These are phyloP conservation scores for Boletellus deceptivus DNA, from an alignment of 1,284 basidiomycete species.

Conservation along the genomic window DNA sequence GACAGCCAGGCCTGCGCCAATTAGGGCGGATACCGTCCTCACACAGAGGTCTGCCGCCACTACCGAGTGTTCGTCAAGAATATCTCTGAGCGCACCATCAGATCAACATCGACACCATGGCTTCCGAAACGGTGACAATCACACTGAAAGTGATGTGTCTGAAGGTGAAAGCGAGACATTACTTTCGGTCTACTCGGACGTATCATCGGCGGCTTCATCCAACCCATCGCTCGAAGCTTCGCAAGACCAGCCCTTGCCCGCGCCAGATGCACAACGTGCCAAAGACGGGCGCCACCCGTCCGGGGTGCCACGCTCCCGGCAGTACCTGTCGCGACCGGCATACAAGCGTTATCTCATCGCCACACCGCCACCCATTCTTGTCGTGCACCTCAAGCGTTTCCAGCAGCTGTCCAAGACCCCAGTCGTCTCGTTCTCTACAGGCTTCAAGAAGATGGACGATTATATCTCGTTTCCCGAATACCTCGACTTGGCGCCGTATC, in stretches of 20 bases:
- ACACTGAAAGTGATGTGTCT: constrained; percentile 47
- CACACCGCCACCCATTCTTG: constrained; percentile 82
- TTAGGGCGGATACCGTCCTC: constrained; percentile 12
- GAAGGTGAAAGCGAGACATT: constrained; percentile 33
- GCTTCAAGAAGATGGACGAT: constrained; percentile 86
- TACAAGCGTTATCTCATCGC: constrained; percentile 94
- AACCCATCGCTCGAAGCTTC: constrained; percentile 33
- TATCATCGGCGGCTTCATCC: constrained; percentile 40
- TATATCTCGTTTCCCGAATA: constrained; percentile 85
- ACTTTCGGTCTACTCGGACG: constrained; percentile 38
- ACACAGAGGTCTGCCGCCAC: constrained; percentile 4
- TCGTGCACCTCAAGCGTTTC: constrained; percentile 93
- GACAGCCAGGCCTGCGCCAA: constrained; percentile 18
- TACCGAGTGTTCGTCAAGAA: constrained; percentile 20
- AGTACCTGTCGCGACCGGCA: constrained; percentile 74
- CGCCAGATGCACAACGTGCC: not conserved
- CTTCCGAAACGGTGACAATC: constrained; percentile 30
- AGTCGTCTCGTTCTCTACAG: constrained; percentile 55
- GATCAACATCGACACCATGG: constrained; percentile 24
- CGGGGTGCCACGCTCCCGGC: constrained; percentile 47
- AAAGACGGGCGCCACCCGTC: constrained; percentile 15
- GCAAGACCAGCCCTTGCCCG: constrained; percentile 20
- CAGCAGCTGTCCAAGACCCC: constrained; percentile 64
- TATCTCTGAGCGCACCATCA: constrained; percentile 35
- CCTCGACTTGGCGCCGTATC: constrained; percentile 82